Conservation (phyloP, 805 yeast genomes). For the Candida jianshihensis region DNA sequence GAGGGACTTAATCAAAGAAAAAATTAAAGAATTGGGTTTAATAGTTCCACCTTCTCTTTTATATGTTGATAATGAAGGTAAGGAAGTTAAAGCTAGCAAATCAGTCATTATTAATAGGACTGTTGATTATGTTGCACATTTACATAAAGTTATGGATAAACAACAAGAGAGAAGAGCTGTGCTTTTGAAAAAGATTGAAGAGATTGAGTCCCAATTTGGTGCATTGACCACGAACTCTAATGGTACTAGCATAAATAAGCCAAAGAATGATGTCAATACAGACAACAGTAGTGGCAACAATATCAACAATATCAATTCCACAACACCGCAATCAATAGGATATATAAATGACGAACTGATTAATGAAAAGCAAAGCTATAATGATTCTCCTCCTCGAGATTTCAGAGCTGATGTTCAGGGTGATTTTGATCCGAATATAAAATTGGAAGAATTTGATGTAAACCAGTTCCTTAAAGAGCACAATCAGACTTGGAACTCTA, state of each 20-base stretch:
- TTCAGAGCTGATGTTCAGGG: conserved; percentile 10
- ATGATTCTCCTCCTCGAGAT: conserved; percentile 8
- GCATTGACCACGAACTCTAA: conserved; percentile 5
- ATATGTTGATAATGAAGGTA: conserved; percentile 34
- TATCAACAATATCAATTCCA: not conserved
- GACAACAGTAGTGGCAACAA: conserved; percentile 1
- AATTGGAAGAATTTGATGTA: conserved; percentile 17
- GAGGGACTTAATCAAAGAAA: conserved; percentile 83
- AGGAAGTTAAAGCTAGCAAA: conserved; percentile 77
- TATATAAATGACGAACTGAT: not conserved
- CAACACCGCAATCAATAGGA: conserved; percentile 2
- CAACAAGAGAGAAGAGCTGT: conserved; percentile 45
- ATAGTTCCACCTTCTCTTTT: conserved; percentile 74
- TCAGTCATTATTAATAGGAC: conserved; percentile 69
- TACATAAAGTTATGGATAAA: conserved; percentile 50
- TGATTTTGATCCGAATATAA: conserved; percentile 9
- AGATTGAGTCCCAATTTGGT: conserved; percentile 24
- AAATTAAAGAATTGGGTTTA: conserved; percentile 75
- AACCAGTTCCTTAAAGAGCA: conserved; percentile 19
- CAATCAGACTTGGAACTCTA: conserved; percentile 12
- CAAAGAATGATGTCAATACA: not conserved
- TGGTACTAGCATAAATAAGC: not conserved
- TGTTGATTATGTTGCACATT: conserved; percentile 70
- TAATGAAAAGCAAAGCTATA: too few species aligned
- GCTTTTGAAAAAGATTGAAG: conserved; percentile 32